Evolutionary conservation across 1,284 basidiomycete genomes (phyloP), one percentile per base, ranked within the genome.

Genomic region (Austroboletus rostrupii): DNA sequence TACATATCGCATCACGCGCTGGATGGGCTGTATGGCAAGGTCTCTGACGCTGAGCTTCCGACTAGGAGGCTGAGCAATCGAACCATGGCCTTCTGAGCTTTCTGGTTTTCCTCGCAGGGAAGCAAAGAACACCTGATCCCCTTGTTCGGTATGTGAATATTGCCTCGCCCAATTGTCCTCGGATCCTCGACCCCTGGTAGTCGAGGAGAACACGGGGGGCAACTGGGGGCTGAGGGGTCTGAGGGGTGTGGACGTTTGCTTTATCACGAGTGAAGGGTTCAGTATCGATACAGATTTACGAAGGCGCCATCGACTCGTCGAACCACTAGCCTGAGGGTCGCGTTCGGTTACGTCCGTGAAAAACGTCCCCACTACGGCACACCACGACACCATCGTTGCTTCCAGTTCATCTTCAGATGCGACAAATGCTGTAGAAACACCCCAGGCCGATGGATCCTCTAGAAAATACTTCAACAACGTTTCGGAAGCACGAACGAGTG

Each of bases 1-100:
- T 11, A 83, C 82, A 66, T 87, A 87, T 57, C 85, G 74, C 72
- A 80, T 82, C 21, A 85, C 77, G 46, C 85, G 70, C 67, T 87
- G 85, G 14, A 80, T 80, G 19, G 85, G 85, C 53, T 83, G 70
- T 54, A 87, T 87, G 5, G 81, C 85, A 10, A 87, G 69, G 53
- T 87, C 85, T 48, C 82, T 59, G 14, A 66, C 61, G 41, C 59
- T 65, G 21, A 48, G 44, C 28, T 52, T 67, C 20, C 58, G 56
- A 46, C 45, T 41, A 28, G 64, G 62, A n/a, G 61, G 61, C 53
- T 66, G 64, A 45, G 63, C 66, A 52, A 57, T 64, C 32, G 16
- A 2, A 2, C 35, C 48, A 58, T 55, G 67, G 11, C 9, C 13
- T 0, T 41, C 32, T 11, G 21, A 36, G 19, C 19, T 39, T 48